These are phyloP conservation scores for Polymyxa betae DNA, from an alignment of 208 protist genomes.

Conservation along the genomic window DNA sequence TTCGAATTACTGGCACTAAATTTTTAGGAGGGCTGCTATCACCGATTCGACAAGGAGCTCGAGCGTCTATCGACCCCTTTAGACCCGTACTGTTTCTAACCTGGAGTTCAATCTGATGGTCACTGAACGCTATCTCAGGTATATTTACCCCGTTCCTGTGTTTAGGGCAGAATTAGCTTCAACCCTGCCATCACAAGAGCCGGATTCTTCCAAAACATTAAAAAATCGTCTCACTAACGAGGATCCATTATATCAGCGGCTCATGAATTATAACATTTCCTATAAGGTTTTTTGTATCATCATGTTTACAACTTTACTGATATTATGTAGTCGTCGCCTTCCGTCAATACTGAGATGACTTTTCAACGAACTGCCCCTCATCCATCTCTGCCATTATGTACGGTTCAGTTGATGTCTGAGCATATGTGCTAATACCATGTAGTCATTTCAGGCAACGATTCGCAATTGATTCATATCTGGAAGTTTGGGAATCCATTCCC, in stretches of 20 bases:
- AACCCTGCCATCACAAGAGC: neutral
- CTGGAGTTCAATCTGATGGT: neutral
- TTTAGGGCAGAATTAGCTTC: neutral
- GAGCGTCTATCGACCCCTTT: neutral
- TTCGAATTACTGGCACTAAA: neutral
- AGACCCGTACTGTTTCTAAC: neutral
- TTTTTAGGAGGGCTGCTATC: conserved; percentile 17
- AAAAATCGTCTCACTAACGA: neutral
- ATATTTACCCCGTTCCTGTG: conserved; percentile 5
- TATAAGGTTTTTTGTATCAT: neutral
- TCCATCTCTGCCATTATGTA: neutral
- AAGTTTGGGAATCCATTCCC: neutral
- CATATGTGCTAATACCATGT: neutral
- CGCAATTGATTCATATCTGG: neutral
- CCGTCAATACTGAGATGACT: neutral
- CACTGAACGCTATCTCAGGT: neutral
- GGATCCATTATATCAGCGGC: neutral
- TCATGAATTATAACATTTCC: neutral
- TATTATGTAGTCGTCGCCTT: neutral
- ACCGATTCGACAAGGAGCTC: neutral
- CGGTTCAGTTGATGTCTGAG: neutral
- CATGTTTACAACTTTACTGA: neutral
- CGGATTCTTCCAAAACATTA: neutral
- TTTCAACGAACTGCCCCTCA: neutral
- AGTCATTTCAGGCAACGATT: neutral